Conservation (phyloP, 2,329 filamentous ascomycete genomes). For the Didymosphaeria variabile region DNA sequence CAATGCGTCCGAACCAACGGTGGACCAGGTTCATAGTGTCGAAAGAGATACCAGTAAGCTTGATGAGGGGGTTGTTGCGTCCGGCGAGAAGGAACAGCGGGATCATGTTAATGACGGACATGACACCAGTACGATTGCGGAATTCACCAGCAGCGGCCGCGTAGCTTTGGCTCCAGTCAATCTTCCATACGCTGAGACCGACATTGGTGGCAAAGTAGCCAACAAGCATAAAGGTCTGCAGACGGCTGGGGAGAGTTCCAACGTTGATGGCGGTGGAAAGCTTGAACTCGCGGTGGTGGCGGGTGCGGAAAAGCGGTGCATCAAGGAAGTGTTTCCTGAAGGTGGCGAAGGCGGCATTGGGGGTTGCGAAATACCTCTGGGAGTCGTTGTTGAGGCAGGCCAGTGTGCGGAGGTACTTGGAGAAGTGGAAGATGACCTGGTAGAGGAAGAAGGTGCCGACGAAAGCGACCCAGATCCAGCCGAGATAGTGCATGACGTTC, state of each 20-base stretch:
- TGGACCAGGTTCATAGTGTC: conserved; percentile 85
- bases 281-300: conserved; percentile 62
- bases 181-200: conserved; percentile 57
- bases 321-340: conserved; percentile 58
- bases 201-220: conserved; percentile 60
- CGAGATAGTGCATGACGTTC: conserved; percentile 48
- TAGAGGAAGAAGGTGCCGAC: conserved; percentile 72
- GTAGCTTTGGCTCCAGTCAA: conserved; percentile 74
- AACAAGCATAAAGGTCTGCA: conserved; percentile 58
- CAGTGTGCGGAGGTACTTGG: conserved; percentile 75
- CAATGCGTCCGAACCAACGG: conserved; percentile 81
- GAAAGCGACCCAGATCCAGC: conserved; percentile 66
- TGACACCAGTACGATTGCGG: conserved; percentile 74
- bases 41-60: conserved; percentile 76
- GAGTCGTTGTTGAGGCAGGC: conserved; percentile 80
- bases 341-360: conserved; percentile 60
- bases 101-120: conserved; percentile 80
- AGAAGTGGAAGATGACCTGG: conserved; percentile 68
- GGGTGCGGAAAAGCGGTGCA: conserved; percentile 57
- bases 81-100: conserved; percentile 78
- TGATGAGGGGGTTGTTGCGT: conserved; percentile 81
- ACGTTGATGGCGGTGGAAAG: conserved; percentile 59
- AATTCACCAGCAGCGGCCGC: conserved; percentile 74
- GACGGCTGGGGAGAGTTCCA: conserved; percentile 59
- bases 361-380: conserved; percentile 78